Conservation (phyloP, 2,329 filamentous ascomycete species). For the Phaeophleospora eucalypticola region DNA sequence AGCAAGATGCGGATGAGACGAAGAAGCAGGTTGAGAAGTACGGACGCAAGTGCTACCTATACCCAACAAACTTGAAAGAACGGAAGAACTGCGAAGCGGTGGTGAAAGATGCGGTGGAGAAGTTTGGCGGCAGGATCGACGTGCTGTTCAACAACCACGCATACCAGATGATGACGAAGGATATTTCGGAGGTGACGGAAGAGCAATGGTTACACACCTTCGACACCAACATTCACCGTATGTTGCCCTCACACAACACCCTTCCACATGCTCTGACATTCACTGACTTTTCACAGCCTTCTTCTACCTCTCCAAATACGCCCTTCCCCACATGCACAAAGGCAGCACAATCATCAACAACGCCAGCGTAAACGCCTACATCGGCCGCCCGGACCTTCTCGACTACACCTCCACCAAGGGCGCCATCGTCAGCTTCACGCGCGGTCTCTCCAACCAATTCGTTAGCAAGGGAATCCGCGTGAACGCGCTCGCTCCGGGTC, state of each 20-base stretch:
- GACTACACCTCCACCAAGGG: slow-evolving; percentile 80
- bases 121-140: slow-evolving; percentile 63
- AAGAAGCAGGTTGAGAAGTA: slow-evolving; percentile 65
- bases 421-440: slow-evolving; percentile 74
- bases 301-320: slow-evolving; percentile 77
- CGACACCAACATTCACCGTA: slow-evolving; percentile 71
- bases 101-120: slow-evolving; percentile 61
- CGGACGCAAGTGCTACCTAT: slow-evolving; percentile 61
- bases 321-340: slow-evolving; percentile 67
- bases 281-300: slow-evolving; percentile 47
- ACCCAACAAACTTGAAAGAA: slow-evolving; percentile 61
- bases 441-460: slow-evolving; percentile 71
- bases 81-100: slow-evolving; percentile 66
- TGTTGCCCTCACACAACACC: too few species aligned
- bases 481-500: slow-evolving; percentile 72
- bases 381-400: slow-evolving; percentile 72
- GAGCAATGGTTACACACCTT: slow-evolving; percentile 79
- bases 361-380: slow-evolving; percentile 77
- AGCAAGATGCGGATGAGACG: slow-evolving; percentile 71
- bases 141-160: slow-evolving; percentile 70
- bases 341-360: slow-evolving; percentile 82
- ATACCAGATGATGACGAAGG: slow-evolving; percentile 68
- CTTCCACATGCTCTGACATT: too few species aligned
- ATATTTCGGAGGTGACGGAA: slow-evolving; percentile 69
- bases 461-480: slow-evolving; percentile 68